A percentile compares a stretch with the other conserved stretches of the same genome.
These are phyloP conservation scores for Colletotrichum sp. DNA, from an alignment of 2,329 filamentous ascomycete genomes.

Conservation along the genomic window DNA sequence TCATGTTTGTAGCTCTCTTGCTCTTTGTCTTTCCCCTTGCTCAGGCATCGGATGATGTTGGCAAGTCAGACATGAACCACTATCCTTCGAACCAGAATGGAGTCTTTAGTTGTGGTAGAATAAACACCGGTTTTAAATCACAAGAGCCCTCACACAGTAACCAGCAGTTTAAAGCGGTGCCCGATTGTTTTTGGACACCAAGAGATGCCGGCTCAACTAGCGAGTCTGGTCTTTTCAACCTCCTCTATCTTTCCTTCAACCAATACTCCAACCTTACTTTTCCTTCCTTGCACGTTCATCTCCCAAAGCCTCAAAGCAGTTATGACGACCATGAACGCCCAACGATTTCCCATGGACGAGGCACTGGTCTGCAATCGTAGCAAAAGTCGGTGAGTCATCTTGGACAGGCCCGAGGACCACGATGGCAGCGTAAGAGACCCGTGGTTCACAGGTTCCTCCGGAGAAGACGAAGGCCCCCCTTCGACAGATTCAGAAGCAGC, in stretches of 20 bases:
- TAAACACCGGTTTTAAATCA: too few relatives aligned
- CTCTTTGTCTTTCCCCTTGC: neutral
- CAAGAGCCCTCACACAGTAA: neutral
- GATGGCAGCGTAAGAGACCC: neutral
- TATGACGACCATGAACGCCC: neutral
- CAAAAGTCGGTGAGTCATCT: neutral
- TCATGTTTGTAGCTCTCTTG: neutral
- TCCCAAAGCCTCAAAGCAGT: neutral
- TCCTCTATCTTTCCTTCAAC: neutral
- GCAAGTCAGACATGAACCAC: neutral
- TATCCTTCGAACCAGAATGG: accelerated
- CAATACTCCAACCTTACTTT: neutral
- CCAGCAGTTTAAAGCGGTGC: accelerated
- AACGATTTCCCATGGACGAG: accelerated
- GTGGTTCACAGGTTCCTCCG: accelerated
- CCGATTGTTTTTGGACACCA: neutral
- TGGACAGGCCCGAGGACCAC: neutral
- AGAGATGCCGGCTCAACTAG: neutral
- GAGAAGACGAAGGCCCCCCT: accelerated
- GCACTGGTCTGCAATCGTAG: neutral
- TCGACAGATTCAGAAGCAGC: neutral
- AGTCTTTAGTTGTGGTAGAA: neutral
- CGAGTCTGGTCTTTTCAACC: neutral
- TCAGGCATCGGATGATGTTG: accelerated
- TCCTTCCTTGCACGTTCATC: neutral